Percentiles rank a stretch among this genome's conserved stretches.
Conservation (phyloP, 495 filamentous ascomycete genomes). For the Apiosordaria backusii region DNA sequence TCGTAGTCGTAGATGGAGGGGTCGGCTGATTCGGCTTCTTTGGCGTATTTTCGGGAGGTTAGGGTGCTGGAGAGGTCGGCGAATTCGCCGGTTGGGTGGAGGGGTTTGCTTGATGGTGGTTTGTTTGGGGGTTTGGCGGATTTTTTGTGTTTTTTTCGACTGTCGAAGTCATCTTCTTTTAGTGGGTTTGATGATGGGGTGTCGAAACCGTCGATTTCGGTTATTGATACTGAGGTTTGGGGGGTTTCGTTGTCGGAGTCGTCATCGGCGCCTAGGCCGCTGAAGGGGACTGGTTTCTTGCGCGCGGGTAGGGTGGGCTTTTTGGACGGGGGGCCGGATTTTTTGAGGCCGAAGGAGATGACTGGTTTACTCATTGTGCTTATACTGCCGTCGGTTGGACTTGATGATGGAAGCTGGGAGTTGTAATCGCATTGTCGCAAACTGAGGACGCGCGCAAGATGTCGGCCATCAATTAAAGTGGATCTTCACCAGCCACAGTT, state of each 20-base stretch:
- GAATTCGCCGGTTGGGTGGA: conserved; percentile 32
- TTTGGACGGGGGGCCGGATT: conserved; percentile 20
- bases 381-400: background rate
- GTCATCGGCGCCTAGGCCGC: conserved; percentile 28
- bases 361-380: conserved; percentile 27
- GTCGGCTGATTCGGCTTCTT: conserved; percentile 58
- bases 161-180: conserved; percentile 4
- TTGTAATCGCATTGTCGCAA: background rate
- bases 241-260: conserved; percentile 20
- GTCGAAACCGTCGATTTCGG: conserved; percentile 23
- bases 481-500: conserved; percentile 4
- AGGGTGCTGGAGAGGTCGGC: conserved; percentile 54
- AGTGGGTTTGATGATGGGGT: conserved; percentile 4
- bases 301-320: conserved; percentile 11
- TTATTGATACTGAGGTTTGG: conserved; percentile 16
- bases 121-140: conserved; percentile 25
- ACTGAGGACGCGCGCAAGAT: background rate
- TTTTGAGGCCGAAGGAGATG: conserved; percentile 43
- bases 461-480: background rate
- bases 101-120: conserved; percentile 10
- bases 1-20: conserved; percentile 76
- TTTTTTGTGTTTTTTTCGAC: conserved; percentile 36
- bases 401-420: background rate
- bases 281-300: conserved; percentile 29
- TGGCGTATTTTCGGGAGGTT: conserved; percentile 52